Evolutionary conservation across 208 protist genomes (phyloP), one percentile per base, ranked within the genome.

Genomic region (Wallacemonas collosoma): DNA sequence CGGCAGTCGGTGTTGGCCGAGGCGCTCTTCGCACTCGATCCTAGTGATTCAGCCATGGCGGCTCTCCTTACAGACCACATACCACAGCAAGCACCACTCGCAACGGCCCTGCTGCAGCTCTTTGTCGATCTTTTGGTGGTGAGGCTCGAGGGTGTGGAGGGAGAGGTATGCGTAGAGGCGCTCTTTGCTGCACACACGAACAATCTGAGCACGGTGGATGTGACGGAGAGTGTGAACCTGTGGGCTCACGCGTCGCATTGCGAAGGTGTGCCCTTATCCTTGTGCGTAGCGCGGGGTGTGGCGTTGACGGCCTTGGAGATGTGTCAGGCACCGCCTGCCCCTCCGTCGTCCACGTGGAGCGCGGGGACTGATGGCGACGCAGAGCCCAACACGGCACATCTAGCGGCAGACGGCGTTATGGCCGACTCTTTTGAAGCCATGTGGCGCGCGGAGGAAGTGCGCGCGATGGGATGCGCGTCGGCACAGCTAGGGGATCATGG

Each of bases 81-180:
- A 51, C 69, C 48, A 35, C 65, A 67, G 15, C 58, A 68, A 17
- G 60, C 68, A 26, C 38, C 38, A 6, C 70, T 69, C 48, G 63
- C 71, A n/a, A 63, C 36, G 14, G 70, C 56, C 36, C 43, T 83
- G 11, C 70, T 83, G 12, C 73, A 83, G 56, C 71, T 83, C 66
- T 79, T 83, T 73, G 48, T 79, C 17, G 78, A 83, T 60, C 44
- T 79, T 56, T 7, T 76, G 35, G 71, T 68, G n/a, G 66, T 70
- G 17, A 26, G 60, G 35, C 15, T 72, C 12, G 66, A 72, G 15
- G 55, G 54, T 4, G 50, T 43, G 53, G 14, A 67, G 26, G 57
- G 45, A 12, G 45, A 50, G 45, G 45, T 50, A 12, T 50, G 8
- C 45, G 8, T 50, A 12, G 45, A 50, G 8, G 45, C 8, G 45